These are phyloP conservation scores for Lichina pygmaea DNA, from an alignment of 495 filamentous ascomycete genomes.

Conservation along the genomic window DNA sequence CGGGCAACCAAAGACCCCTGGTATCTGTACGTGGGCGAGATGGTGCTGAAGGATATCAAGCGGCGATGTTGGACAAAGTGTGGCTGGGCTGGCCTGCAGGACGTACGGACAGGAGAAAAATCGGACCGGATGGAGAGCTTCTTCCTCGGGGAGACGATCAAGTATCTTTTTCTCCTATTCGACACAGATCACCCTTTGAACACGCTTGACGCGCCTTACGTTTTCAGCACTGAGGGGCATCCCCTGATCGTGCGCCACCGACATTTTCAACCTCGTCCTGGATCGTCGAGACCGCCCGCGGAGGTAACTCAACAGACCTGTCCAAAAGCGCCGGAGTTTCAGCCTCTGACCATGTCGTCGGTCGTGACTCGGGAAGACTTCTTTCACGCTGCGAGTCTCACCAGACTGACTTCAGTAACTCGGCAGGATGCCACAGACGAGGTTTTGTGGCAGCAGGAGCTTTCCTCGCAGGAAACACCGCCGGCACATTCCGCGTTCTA, in stretches of 20 bases:
- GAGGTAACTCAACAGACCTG: conserved; percentile 19
- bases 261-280: conserved; percentile 1
- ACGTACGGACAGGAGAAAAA: conserved; percentile 68
- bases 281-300: conserved; percentile 1
- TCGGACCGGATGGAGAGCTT: conserved; percentile 98
- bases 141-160: conserved; percentile 85
- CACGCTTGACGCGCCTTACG: conserved; percentile 56
- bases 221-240: conserved; percentile 91
- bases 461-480: too few species aligned
- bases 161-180: conserved; percentile 82
- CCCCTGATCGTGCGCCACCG: conserved; percentile 39
- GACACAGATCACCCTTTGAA: conserved; percentile 70
- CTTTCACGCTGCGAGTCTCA: conserved; percentile 73
- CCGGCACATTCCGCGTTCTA: conserved; percentile 38
- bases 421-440: not conserved
- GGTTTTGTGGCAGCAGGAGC: not conserved
- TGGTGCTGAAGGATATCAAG: conserved; percentile 73
- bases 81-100: conserved; percentile 86
- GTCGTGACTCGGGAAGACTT: conserved; percentile 67
- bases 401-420: conserved; percentile 22
- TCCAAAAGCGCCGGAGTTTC: conserved; percentile 24
- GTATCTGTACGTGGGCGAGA: conserved; percentile 89
- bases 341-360: conserved; percentile 43
- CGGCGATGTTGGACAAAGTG: conserved; percentile 79
- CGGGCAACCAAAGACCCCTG: conserved; percentile 84